A percentile compares a stretch with the other conserved stretches of the same genome.
These are phyloP conservation scores for Nicotiana undulata DNA, from an alignment of 257 asterid genomes.

Conservation along the genomic window DNA sequence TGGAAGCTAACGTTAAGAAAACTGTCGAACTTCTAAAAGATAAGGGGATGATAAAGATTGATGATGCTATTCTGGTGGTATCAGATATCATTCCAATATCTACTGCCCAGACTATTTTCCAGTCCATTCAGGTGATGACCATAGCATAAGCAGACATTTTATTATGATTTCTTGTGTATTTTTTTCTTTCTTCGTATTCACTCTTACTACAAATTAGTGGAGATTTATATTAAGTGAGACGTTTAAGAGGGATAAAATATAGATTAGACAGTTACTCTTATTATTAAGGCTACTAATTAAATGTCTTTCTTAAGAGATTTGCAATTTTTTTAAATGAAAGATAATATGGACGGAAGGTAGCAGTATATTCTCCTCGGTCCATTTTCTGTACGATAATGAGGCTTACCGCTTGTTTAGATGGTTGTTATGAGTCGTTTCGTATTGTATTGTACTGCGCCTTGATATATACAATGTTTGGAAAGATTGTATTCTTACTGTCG, in stretches of 20 bases:
- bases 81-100: conserved; percentile 61
- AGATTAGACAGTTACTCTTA: background rate
- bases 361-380: background rate
- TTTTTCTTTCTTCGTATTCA: background rate
- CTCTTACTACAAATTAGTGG: too few species aligned
- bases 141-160: conserved; percentile 15
- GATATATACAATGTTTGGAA: too few species aligned
- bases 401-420: background rate
- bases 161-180: background rate
- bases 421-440: too few species aligned
- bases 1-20: conserved; percentile 46
- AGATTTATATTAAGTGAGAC: background rate
- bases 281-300: background rate
- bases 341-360: background rate
- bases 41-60: conserved; percentile 49
- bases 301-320: background rate
- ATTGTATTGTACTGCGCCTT: too few species aligned
- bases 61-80: conserved; percentile 49
- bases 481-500: too few species aligned
- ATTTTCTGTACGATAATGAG: background rate
- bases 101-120: conserved; percentile 45
- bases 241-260: background rate
- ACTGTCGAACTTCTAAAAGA: conserved; percentile 50
- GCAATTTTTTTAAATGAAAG: too few species aligned
- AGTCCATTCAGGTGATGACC: conserved; percentile 68